These are phyloP conservation scores for Termitomyces eurrhizus DNA, from an alignment of 768 basidiomycete genomes.

Conservation along the genomic window DNA sequence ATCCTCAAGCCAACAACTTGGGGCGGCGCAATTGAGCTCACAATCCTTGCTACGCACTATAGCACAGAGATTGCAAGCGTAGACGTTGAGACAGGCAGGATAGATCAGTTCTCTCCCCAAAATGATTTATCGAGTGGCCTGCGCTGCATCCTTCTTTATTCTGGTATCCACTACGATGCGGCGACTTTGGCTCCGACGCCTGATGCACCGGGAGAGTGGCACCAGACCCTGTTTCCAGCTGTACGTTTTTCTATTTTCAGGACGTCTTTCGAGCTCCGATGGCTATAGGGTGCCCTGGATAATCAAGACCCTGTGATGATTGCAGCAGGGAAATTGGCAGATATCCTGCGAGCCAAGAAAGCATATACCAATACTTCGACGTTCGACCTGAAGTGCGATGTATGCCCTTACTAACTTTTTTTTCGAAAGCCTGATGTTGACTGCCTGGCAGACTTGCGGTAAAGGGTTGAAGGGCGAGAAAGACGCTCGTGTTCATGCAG, in stretches of 20 bases:
- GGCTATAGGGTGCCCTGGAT: constrained; percentile 23
- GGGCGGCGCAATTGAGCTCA: constrained; percentile 96
- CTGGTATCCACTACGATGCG: constrained; percentile 96
- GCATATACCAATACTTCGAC: constrained; percentile 91
- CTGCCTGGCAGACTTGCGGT: constrained; percentile 60
- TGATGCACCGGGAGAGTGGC: constrained; percentile 81
- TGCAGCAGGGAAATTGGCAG: constrained; percentile 70
- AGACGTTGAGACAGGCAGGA: constrained; percentile 89
- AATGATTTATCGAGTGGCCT: constrained; percentile 32
- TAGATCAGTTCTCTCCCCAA: constrained; percentile 74
- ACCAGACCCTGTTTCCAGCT: constrained; percentile 78
- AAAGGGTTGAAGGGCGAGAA: constrained; percentile 92
- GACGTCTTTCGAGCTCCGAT: background rate
- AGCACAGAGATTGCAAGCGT: constrained; percentile 83
- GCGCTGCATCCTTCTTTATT: constrained; percentile 82
- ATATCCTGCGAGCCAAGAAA: constrained; percentile 66
- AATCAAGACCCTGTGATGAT: constrained; percentile 52
- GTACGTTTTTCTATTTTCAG: constrained; percentile 28
- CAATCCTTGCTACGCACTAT: constrained; percentile 80
- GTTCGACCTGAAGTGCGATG: constrained; percentile 88
- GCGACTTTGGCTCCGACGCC: constrained; percentile 74
- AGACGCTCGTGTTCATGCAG: constrained; percentile 85
- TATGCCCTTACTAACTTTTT: constrained; percentile 29
- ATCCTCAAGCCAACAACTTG: constrained; percentile 80
- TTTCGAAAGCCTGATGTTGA: constrained; percentile 1